Evolutionary conservation across 2,329 filamentous ascomycete genomes (phyloP).

Genomic region (Chaetomiaceae sp.): DNA sequence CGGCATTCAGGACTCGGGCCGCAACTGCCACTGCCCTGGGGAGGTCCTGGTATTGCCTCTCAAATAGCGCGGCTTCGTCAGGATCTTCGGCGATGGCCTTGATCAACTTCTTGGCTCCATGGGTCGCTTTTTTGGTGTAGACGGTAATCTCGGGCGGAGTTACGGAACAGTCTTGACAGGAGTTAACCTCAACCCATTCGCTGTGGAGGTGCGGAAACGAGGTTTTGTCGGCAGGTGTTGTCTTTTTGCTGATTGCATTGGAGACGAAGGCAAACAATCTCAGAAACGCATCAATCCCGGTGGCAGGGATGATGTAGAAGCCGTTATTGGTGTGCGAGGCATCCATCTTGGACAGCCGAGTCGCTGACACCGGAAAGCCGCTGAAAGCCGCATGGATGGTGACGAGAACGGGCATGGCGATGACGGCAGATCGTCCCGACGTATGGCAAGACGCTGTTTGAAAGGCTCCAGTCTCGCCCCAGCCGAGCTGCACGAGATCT

Average conservation of each 20-base stretch:
- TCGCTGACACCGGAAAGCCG: neutral
- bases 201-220: constrained; percentile 6
- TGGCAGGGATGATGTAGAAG: constrained; percentile 9
- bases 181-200: constrained; percentile 8
- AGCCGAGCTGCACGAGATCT: neutral
- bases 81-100: constrained; percentile 16
- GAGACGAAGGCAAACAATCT: constrained; percentile 13
- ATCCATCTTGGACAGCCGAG: constrained; percentile 17
- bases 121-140: neutral
- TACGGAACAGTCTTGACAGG: constrained; percentile 17
- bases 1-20: neutral
- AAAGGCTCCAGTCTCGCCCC: constrained; percentile 2
- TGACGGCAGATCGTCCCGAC: neutral
- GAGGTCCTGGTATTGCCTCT: constrained; percentile 13
- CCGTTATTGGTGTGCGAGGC: neutral
- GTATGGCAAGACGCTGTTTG: constrained; percentile 4
- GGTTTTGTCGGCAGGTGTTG: neutral
- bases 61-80: constrained; percentile 16
- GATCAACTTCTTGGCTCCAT: neutral
- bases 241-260: constrained; percentile 5
- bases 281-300: constrained; percentile 18
- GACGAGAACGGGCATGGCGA: constrained; percentile 8
- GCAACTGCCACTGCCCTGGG: constrained; percentile 16
- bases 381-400: neutral
- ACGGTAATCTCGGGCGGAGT: constrained; percentile 15